These are phyloP conservation scores for Botrytis elliptica DNA, from an alignment of 2,329 filamentous ascomycete species.

Conservation along the genomic window DNA sequence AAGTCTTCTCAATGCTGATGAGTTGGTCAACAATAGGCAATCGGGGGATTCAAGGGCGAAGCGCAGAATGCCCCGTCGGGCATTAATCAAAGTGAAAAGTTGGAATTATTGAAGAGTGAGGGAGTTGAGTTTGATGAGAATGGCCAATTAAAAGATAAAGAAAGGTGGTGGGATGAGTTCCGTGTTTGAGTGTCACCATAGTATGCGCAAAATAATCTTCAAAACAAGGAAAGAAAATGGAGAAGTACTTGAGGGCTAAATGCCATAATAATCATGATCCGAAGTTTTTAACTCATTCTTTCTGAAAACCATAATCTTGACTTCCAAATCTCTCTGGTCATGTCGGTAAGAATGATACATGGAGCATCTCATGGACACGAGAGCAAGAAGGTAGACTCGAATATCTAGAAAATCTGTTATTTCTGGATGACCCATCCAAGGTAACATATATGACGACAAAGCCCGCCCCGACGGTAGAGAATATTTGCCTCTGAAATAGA, in stretches of 20 bases:
- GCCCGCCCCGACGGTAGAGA: not conserved
- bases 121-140: constrained; percentile 7
- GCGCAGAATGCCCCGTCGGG: constrained; percentile 51
- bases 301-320: not conserved
- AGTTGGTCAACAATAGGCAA: constrained; percentile 26
- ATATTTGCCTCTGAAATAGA: not conserved
- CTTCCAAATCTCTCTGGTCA: not conserved
- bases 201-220: not conserved
- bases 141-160: not conserved
- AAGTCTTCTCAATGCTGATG: not conserved
- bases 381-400: too few relatives aligned
- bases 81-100: constrained; percentile 48
- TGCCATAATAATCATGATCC: not conserved
- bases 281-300: not conserved
- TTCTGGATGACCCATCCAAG: not conserved
- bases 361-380: not conserved
- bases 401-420: not conserved
- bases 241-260: not conserved
- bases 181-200: not conserved
- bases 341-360: not conserved
- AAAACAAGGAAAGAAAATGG: not conserved
- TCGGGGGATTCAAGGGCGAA: constrained; percentile 53
- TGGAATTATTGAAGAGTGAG: constrained; percentile 25
- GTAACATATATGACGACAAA: not conserved
- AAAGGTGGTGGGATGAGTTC: constrained; percentile 1